Evolutionary conservation across 2,329 filamentous ascomycete genomes (phyloP).

Genomic region (Stromatinia cepivora): DNA sequence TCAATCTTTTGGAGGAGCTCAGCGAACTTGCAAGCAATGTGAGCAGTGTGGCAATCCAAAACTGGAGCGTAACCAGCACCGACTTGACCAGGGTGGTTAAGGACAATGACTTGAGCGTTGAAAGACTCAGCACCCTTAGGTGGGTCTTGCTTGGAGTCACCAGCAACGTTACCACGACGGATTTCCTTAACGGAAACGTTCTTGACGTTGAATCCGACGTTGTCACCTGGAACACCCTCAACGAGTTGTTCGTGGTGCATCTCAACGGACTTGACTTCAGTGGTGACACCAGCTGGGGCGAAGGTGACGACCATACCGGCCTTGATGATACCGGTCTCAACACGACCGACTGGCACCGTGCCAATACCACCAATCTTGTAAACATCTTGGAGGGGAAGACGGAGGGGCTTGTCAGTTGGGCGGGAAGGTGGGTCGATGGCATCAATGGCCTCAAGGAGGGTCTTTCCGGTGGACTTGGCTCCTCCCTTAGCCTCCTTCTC

Average conservation of each 20-base stretch:
- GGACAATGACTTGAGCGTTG: constrained; percentile 99
- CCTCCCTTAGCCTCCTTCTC: constrained; percentile 93
- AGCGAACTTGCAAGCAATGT: constrained; percentile 99
- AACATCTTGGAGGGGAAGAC: constrained; percentile 99
- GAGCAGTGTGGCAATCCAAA: constrained; percentile 99
- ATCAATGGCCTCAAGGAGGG: constrained; percentile 98
- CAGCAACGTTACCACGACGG: constrained; percentile 98
- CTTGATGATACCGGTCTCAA: constrained; percentile 98
- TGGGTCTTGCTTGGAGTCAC: constrained; percentile 99
- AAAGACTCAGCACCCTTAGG: constrained; percentile 86
- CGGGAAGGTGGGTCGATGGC: constrained; percentile 88
- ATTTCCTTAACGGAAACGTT: constrained; percentile 99
- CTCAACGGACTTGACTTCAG: constrained; percentile 99
- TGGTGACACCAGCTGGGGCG: constrained; percentile 97
- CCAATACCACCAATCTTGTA: constrained; percentile 99
- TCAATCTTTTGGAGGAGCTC: constrained; percentile 99
- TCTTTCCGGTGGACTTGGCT: constrained; percentile 83
- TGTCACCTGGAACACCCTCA: constrained; percentile 97
- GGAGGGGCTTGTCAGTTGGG: constrained; percentile 98
- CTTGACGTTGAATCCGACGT: constrained; percentile 99
- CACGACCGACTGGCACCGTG: constrained; percentile 99
- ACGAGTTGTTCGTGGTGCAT: constrained; percentile 99
- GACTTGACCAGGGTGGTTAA: constrained; percentile 99
- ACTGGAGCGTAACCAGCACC: constrained; percentile 99
- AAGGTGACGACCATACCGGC: constrained; percentile 94